phyloP scores from a whole-genome alignment of 1,284 basidiomycete genomes.

The Pascua sp. region DNA sequence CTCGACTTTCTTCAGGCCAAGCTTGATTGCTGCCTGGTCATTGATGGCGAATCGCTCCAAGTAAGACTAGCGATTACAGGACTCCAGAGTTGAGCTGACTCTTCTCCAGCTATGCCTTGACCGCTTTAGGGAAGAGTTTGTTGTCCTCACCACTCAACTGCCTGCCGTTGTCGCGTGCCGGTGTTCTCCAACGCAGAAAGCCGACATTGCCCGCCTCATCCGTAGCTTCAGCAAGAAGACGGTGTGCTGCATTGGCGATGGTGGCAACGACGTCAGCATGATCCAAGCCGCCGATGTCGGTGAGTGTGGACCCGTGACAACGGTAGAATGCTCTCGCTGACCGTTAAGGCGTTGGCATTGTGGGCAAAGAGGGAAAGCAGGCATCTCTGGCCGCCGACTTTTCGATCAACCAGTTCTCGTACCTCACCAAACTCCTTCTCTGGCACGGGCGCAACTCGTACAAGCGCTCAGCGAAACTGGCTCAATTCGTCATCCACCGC shows the following conservation, averaged over 20 bases:
- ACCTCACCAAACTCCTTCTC: conserved; percentile 88
- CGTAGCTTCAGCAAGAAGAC: conserved; percentile 84
- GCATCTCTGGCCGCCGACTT: conserved; percentile 98
- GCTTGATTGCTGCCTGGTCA: conserved; percentile 94
- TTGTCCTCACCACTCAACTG: conserved; percentile 91
- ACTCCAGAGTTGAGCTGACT: background rate
- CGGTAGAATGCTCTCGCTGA: background rate
- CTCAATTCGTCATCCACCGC: conserved; percentile 97
- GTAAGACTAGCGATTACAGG: conserved; percentile 45
- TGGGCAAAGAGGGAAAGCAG: conserved; percentile 98
- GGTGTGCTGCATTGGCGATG: conserved; percentile 97
- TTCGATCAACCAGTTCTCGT: conserved; percentile 92
- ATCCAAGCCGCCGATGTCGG: conserved; percentile 96
- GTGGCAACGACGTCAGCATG: conserved; percentile 96
- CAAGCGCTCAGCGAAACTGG: conserved; percentile 93
- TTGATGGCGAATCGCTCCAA: conserved; percentile 96
- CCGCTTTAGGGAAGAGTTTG: conserved; percentile 87
- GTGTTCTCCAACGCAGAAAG: conserved; percentile 98
- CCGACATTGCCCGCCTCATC: conserved; percentile 91
- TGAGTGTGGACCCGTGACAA: conserved; percentile 50
- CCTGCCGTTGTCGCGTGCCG: conserved; percentile 96
- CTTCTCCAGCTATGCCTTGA: conserved; percentile 74
- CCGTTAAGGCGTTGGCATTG: conserved; percentile 81
- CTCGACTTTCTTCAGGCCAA: conserved; percentile 95
- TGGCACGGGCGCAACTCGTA: conserved; percentile 91